Conservation (phyloP, 805 yeast species). For the Teunomyces aglyptinius region DNA sequence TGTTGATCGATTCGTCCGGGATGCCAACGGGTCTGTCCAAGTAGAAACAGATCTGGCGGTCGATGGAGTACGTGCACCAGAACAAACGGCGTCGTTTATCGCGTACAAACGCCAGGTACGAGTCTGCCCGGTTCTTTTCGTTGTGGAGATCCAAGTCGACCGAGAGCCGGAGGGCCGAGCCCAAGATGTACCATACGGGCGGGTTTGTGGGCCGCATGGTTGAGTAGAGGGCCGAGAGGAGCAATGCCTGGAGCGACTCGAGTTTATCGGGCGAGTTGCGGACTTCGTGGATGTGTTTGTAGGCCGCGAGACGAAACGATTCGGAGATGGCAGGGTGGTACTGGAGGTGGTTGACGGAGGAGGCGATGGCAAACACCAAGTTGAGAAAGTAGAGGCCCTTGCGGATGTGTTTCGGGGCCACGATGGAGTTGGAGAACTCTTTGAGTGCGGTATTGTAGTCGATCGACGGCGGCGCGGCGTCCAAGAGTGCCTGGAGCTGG, state of each 20-base stretch:
- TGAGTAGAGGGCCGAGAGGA: conserved; percentile 68
- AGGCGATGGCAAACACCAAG: conserved; percentile 76
- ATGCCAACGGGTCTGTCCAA: conserved; percentile 86
- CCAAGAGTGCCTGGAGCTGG: conserved; percentile 17
- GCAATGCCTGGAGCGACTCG: conserved; percentile 70
- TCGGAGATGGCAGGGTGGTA: conserved; percentile 66
- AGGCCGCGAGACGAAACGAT: conserved; percentile 66
- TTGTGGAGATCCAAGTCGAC: conserved; percentile 84
- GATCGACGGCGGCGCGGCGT: conserved; percentile 3
- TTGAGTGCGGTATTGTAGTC: conserved; percentile 8
- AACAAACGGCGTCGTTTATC: conserved; percentile 64
- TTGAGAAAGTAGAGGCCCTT: conserved; percentile 68
- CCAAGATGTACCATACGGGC: conserved; percentile 89
- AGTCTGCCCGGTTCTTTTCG: conserved; percentile 39
- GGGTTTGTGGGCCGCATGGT: conserved; percentile 88
- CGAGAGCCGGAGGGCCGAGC: conserved; percentile 73
- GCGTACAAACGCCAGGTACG: conserved; percentile 50
- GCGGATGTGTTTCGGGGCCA: conserved; percentile 48
- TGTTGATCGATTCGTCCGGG: conserved; percentile 74
- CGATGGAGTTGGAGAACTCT: conserved; percentile 34
- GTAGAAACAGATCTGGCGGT: conserved; percentile 82
- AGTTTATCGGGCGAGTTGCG: conserved; percentile 58
- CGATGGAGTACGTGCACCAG: conserved; percentile 88
- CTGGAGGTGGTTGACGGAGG: conserved; percentile 68
- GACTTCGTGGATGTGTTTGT: conserved; percentile 54